A percentile compares a stretch with the other conserved stretches of the same genome.
phyloP scores from a whole-genome alignment of 768 basidiomycete genomes.

The Tubosaeta sp. region DNA sequence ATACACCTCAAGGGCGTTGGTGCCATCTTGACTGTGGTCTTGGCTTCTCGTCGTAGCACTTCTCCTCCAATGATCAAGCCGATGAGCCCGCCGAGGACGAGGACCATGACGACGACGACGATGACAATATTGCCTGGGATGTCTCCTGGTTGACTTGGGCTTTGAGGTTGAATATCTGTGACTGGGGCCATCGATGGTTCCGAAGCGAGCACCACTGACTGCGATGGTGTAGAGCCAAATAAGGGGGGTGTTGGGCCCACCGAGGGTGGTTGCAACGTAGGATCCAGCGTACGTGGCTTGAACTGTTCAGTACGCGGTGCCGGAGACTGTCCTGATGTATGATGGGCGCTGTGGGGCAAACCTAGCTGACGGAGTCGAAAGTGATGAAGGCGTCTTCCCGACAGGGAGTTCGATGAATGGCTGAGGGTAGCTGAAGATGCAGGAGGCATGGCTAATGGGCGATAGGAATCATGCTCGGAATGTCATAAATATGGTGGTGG shows the following conservation, averaged over 20 bases:
- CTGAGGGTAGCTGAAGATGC: conserved; percentile 6
- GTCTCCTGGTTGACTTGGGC: conserved; percentile 2
- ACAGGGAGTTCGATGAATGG: conserved; percentile 1
- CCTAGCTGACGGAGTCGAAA: conserved; percentile 13
- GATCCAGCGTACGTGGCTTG: conserved; percentile 7
- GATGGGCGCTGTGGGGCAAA: background rate
- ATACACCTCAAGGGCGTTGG: background rate
- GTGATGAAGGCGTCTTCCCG: conserved; percentile 8
- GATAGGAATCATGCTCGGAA: background rate
- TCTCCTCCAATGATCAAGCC: conserved; percentile 26
- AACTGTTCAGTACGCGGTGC: background rate
- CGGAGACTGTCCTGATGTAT: background rate
- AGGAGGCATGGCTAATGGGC: conserved; percentile 20
- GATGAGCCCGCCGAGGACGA: conserved; percentile 27
- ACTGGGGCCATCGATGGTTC: conserved; percentile 4
- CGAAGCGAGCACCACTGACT: conserved; percentile 3
- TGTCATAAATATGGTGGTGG: conserved; percentile 26
- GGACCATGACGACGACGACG: conserved; percentile 18
- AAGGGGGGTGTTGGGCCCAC: conserved; percentile 1
- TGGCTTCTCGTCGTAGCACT: conserved; percentile 20
- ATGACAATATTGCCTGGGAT: conserved; percentile 20
- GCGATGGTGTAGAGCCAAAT: conserved; percentile 3
- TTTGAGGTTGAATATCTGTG: background rate
- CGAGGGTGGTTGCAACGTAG: conserved; percentile 6
- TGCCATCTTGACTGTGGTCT: background rate